Conservation (phyloP, 257 asterid genomes). For the Sherardia arvensis region DNA sequence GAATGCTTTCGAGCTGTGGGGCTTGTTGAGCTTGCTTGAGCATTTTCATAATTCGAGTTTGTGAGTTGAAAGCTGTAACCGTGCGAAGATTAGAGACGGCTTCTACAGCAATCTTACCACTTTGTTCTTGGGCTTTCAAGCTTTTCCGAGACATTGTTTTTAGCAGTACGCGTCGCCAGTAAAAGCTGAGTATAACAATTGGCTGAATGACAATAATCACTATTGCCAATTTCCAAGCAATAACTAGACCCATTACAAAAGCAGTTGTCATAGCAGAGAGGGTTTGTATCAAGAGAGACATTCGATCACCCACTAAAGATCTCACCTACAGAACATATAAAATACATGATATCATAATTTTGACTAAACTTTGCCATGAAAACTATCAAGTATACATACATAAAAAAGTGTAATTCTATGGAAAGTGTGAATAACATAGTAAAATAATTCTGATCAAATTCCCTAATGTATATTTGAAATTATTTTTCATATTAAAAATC, state of each 20-base stretch:
- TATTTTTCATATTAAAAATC: too few relatives aligned
- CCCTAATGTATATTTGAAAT: too few relatives aligned
- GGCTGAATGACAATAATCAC: slow-evolving; percentile 88
- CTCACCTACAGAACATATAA: slow-evolving; percentile 49
- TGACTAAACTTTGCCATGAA: too few relatives aligned
- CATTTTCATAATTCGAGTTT: slow-evolving; percentile 56
- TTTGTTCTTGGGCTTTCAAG: slow-evolving; percentile 62
- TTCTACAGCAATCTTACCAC: slow-evolving; percentile 85
- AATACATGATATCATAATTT: too few relatives aligned
- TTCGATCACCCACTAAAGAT: slow-evolving; percentile 82
- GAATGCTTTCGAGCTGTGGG: slow-evolving; percentile 51
- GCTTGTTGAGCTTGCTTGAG: slow-evolving; percentile 63
- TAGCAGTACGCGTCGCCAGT: slow-evolving; percentile 49
- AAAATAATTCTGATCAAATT: too few relatives aligned
- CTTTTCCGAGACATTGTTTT: slow-evolving; percentile 70
- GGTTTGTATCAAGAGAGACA: slow-evolving; percentile 65
- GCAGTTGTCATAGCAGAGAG: slow-evolving; percentile 63
- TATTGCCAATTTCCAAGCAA: slow-evolving; percentile 81
- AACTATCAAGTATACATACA: too few relatives aligned
- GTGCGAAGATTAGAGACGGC: slow-evolving; percentile 84
- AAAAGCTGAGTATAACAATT: slow-evolving; percentile 51
- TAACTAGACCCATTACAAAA: slow-evolving; percentile 64
- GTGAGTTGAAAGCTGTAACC: slow-evolving; percentile 69
- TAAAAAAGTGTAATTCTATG: too few relatives aligned
- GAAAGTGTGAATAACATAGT: too few relatives aligned